Evolutionary conservation across 345 rosid genomes (phyloP).

Genomic region (Populus deltoides): DNA sequence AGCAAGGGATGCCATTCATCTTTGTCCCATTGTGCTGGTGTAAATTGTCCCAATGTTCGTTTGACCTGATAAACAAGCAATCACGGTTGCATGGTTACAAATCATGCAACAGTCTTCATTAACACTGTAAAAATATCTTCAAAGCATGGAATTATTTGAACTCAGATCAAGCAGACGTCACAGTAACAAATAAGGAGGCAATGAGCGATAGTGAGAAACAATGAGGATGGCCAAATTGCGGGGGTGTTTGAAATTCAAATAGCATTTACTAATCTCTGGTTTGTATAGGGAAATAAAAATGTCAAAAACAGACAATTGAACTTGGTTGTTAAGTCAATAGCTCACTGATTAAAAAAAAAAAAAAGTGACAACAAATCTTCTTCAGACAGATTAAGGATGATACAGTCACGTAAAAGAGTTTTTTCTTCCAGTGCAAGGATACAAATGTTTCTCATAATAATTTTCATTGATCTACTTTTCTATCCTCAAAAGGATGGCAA

Average conservation of each 20-base stretch:
- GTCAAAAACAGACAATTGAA: not conserved
- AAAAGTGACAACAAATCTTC: not conserved
- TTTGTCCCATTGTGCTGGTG: conserved; percentile 99
- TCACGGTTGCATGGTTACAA: not conserved
- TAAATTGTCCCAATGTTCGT: conserved; percentile 86
- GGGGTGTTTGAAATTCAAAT: not conserved
- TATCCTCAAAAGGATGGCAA: not conserved
- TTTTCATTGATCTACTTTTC: not conserved
- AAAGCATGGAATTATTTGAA: not conserved
- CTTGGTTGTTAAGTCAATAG: not conserved
- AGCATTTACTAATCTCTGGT: not conserved
- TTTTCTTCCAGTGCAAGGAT: not conserved
- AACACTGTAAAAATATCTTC: not conserved
- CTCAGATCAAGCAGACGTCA: not conserved
- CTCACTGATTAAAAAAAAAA: not conserved
- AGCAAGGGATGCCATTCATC: conserved; percentile 98
- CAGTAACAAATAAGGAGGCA: not conserved
- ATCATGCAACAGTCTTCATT: not conserved
- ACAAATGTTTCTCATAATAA: not conserved
- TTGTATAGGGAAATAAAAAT: not conserved
- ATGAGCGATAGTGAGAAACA: not conserved
- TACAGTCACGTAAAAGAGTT: not conserved
- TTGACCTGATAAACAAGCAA: conserved; percentile 52
- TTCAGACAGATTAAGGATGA: not conserved
- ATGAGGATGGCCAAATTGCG: not conserved